Conservation (phyloP, 352 stramenopile species). For the Globisporangium mamillatum region DNA sequence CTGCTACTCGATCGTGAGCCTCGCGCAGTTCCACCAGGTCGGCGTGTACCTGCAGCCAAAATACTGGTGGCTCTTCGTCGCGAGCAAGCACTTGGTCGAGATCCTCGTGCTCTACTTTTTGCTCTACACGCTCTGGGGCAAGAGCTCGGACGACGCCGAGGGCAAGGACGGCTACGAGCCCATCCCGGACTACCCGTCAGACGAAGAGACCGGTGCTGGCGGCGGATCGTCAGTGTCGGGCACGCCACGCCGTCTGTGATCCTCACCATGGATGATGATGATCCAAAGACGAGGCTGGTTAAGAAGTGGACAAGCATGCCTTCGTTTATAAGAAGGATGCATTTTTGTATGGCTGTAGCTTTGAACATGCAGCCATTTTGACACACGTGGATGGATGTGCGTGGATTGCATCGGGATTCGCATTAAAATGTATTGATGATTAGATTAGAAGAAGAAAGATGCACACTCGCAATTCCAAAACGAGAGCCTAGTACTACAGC, state of each 20-base stretch:
- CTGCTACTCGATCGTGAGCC: slow-evolving; percentile 76
- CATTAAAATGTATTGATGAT: neutral
- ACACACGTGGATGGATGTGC: neutral
- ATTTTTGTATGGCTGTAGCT: neutral
- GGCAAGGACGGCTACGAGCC: slow-evolving; percentile 72
- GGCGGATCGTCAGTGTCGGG: neutral
- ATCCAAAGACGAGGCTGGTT: neutral
- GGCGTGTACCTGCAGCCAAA: slow-evolving; percentile 81
- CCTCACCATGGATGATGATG: neutral
- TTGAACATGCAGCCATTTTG: slow-evolving; percentile 6
- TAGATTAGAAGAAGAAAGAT: neutral
- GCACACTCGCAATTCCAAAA: neutral
- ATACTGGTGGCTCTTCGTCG: slow-evolving; percentile 93
- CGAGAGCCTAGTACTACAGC: neutral
- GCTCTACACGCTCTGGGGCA: slow-evolving; percentile 93
- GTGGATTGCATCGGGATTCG: neutral
- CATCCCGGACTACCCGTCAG: slow-evolving; percentile 66
- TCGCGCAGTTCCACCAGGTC: slow-evolving; percentile 85
- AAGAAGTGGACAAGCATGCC: neutral
- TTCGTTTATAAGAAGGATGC: slow-evolving; percentile 1
- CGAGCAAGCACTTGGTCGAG: slow-evolving; percentile 92
- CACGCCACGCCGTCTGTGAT: slow-evolving; percentile 14
- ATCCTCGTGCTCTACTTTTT: slow-evolving; percentile 93
- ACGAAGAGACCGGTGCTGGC: slow-evolving; percentile 34
- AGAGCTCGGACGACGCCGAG: slow-evolving; percentile 63